These are phyloP conservation scores for Isatis tinctoria DNA, from an alignment of 345 rosid species.

Conservation along the genomic window DNA sequence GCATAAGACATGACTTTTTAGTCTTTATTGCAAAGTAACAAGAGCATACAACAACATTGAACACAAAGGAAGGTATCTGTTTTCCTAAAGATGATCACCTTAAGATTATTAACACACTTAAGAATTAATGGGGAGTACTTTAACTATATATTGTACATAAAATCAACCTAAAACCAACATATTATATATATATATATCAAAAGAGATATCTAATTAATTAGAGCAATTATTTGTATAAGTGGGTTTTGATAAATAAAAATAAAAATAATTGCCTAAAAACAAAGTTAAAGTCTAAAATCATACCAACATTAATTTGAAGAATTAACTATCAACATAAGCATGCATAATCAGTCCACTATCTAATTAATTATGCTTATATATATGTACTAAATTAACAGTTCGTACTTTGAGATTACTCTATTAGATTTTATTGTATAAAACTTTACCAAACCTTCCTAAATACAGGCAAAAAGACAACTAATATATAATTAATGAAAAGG, in stretches of 20 bases:
- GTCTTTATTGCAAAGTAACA: constrained; percentile 26
- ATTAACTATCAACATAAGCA: background rate
- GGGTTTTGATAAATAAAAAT: too few species aligned
- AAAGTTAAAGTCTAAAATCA: background rate
- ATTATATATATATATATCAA: background rate
- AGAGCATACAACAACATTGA: constrained; percentile 20
- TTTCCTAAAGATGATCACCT: constrained; percentile 5
- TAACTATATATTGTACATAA: background rate
- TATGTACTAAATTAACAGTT: background rate
- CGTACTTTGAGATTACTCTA: background rate
- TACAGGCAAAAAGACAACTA: background rate
- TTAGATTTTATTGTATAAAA: background rate
- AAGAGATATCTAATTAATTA: too few species aligned
- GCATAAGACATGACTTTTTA: constrained; percentile 33
- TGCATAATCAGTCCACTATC: constrained; percentile 2
- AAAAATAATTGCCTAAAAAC: too few species aligned
- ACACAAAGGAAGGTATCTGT: constrained; percentile 29
- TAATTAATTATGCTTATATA: background rate
- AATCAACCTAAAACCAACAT: background rate
- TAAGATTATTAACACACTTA: background rate
- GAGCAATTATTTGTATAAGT: too few species aligned
- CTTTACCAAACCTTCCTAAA: constrained; percentile 8
- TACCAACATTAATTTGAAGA: background rate
- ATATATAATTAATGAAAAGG: background rate
- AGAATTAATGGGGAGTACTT: background rate